Base-by-base conservation (phyloP, 768 basidiomycete species). In the Lactarius vividus region DNA sequence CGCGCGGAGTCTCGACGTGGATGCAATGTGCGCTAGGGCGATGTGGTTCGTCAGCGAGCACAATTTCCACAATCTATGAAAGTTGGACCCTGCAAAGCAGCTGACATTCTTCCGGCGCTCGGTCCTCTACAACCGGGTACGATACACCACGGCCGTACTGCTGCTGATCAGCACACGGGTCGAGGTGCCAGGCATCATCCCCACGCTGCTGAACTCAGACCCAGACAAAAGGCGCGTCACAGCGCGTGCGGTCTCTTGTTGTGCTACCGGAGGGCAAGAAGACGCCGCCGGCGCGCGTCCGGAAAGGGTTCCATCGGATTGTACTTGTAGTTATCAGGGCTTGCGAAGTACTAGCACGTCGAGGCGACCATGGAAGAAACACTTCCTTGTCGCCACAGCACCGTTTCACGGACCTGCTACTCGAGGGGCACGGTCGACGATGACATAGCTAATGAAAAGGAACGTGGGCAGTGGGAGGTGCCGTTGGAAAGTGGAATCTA, bases 1-100 rank as follows among this genome's bases (percentile, higher is more conserved):
- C 37, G 76, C 85, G 0, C 77, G 80, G 37, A 77, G 77, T 33
- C 85, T 98, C 61, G 85, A 96, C 76, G 74, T 96, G 33, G 72
- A 78, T 1, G 81, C 79, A 54, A 98, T 98, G 95, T 83, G 82
- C 66, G 81, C 84, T 37, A 95, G 86, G 1, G 92, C 92, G 0
- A 67, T 77, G 2, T 78, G 83, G 7, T 81, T 99, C 56, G 76
- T 94, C 33, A 96, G 96, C 40, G 86, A 90, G 68, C 95, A 98
- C 79, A 96, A 98, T 77, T 98, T 97, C 73, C 86, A 95, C 16
- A 98, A 98, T 73, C 81, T 98, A 40, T 97, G 93, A 81, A 98
- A 96, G 75, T 77, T 98, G 28, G 96, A 98, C 74, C 84, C 93
- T 0, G 82, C 86, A 39, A 98, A 98, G 75, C 96, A 98, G 76